Percentiles rank a stretch among this genome's conserved stretches.
Conservation (phyloP, 306 rosid species). For the Cotoneaster glaucophyllus region DNA sequence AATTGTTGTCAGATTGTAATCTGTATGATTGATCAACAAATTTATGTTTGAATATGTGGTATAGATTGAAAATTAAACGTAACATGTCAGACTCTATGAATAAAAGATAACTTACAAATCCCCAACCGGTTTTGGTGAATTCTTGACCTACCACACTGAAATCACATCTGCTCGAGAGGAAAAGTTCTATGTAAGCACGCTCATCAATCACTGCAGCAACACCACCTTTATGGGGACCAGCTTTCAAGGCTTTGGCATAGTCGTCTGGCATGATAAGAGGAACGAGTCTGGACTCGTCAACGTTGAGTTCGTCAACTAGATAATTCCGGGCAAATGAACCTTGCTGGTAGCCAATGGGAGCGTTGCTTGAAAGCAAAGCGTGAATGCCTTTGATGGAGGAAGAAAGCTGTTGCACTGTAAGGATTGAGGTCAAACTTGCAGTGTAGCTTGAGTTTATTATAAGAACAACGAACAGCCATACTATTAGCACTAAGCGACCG, state of each 20-base stretch:
- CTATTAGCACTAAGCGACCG: slow-evolving; percentile 71
- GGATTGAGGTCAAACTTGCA: slow-evolving; percentile 94
- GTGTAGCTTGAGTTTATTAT: slow-evolving; percentile 94
- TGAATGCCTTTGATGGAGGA: slow-evolving; percentile 82
- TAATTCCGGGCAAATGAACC: slow-evolving; percentile 62
- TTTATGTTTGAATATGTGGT: background rate
- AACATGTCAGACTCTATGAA: background rate
- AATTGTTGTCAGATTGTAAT: background rate
- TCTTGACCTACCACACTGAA: slow-evolving; percentile 75
- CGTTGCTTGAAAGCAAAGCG: slow-evolving; percentile 40
- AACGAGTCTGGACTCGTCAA: slow-evolving; percentile 61
- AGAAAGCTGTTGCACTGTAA: slow-evolving; percentile 79
- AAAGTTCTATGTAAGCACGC: slow-evolving; percentile 72
- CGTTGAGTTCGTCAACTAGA: slow-evolving; percentile 50
- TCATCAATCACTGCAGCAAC: slow-evolving; percentile 76
- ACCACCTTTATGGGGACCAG: slow-evolving; percentile 72
- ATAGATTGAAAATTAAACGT: background rate
- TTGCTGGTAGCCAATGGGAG: slow-evolving; percentile 69
- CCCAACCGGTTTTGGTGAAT: slow-evolving; percentile 94
- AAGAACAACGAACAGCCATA: slow-evolving; percentile 93
- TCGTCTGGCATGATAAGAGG: slow-evolving; percentile 57
- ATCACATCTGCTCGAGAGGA: slow-evolving; percentile 78
- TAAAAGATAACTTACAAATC: slow-evolving; percentile 69
- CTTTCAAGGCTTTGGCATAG: slow-evolving; percentile 47
- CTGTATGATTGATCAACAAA: background rate